Evolutionary conservation across 2,329 filamentous ascomycete species (phyloP), one percentile per base, ranked within the genome.

Genomic region (Colletotrichum zoysiae): DNA sequence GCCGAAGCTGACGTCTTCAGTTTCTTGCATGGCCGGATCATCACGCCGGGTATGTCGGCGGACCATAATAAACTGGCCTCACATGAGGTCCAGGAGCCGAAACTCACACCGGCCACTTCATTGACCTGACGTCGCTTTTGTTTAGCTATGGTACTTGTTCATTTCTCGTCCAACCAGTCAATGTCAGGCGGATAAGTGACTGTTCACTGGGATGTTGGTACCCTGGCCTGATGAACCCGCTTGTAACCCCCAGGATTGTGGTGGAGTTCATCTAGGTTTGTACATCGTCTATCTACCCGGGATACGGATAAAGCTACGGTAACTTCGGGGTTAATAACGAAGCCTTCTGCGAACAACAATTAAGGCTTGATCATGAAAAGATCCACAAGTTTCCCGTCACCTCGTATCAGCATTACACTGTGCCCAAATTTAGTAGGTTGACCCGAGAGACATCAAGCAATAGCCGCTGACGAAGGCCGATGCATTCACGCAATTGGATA

Each of bases 251-350:
- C 60, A 35, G 46, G 38, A 40, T 53, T n/a, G 16, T 11, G 9
- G 60, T 42, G 60, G 60, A 63, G 60, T 42, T 18, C 33, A 30
- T 55, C n/a, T 42, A 42, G 67, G 68, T 67, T 71, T 65, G 44
- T 44, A 58, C 35, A 57, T 67, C 62, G 42, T 57, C 23, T 30
- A 11, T 46, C 4, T 46, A n/a, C 44, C 20, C 7, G 3, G 20
- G 2, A 3, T 46, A n/a, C n/a, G 20, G 8, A 4, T 46, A n/a
- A 46, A n/a, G 44, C 44, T 11, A 46, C 8, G 20, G 20, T 11
- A n/a, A 11, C 7, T 9, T 46, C 20, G 20, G 18, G 44, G 44
- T 11, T 11, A 6, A 11, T 4, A 26, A 55, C 46, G 57, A 58
- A 33, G 20, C 23, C 20, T 16, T 66, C 23, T 60, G 18, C 20